A percentile compares a stretch with the other conserved stretches of the same genome.
Evolutionary conservation across 495 filamentous ascomycete genomes (phyloP).

Genomic region (Tirmania nivea): DNA sequence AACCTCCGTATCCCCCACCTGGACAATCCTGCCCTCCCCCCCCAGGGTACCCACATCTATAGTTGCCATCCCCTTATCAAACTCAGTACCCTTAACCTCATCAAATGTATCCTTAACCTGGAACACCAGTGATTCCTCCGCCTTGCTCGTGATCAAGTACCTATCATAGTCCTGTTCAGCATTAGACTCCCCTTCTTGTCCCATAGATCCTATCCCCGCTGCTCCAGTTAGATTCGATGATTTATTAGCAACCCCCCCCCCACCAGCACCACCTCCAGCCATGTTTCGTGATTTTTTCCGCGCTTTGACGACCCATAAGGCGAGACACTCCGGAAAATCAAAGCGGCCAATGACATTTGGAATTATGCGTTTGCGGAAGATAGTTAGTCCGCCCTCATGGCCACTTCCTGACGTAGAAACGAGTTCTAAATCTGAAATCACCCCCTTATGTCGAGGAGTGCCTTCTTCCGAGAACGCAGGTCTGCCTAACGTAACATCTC

Average conservation of each 20-base stretch:
- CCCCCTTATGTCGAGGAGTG: conserved; percentile 27
- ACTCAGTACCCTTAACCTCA: conserved; percentile 50
- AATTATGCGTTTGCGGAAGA: conserved; percentile 54
- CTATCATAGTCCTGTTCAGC: conserved; percentile 37
- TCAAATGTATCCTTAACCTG: conserved; percentile 33
- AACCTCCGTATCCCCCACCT: conserved; percentile 64
- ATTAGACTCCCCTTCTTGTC: conserved; percentile 15
- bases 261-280: not conserved
- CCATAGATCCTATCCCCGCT: not conserved
- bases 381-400: conserved; percentile 41
- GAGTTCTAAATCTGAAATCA: conserved; percentile 41
- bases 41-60: conserved; percentile 62
- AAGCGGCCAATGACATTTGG: conserved; percentile 40
- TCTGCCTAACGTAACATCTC: conserved; percentile 43
- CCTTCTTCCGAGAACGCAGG: conserved; percentile 23
- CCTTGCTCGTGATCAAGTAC: conserved; percentile 47
- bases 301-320: conserved; percentile 25
- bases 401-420: conserved; percentile 49
- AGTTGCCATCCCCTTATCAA: conserved; percentile 68
- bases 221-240: not conserved
- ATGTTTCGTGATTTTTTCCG: conserved; percentile 1
- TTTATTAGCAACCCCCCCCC: not conserved
- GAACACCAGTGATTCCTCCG: conserved; percentile 23
- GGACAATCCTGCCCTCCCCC: conserved; percentile 52
- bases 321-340: conserved; percentile 36